phyloP scores from a whole-genome alignment of 192 early-diverging fungal genomes.

The Umbelopsis isabellina region DNA sequence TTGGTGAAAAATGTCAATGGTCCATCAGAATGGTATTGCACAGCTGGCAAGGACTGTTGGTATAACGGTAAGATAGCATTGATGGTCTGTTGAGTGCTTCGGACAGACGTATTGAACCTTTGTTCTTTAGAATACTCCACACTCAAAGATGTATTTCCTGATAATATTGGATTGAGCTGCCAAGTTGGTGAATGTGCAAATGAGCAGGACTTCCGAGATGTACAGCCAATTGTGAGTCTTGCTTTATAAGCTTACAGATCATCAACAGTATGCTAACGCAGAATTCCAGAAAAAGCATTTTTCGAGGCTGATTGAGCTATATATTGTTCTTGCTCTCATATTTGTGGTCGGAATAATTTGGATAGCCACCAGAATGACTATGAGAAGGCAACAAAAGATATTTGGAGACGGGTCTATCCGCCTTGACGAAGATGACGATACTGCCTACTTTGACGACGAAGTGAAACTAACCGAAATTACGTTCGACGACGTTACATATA shows the following conservation, averaged over 20 bases:
- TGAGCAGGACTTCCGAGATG: conserved; percentile 41
- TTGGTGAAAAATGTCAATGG: conserved; percentile 39
- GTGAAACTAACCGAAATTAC: conserved; percentile 15
- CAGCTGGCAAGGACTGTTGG: conserved; percentile 40
- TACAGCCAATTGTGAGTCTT: conserved; percentile 30
- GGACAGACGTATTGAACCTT: not conserved
- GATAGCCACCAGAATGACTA: conserved; percentile 20
- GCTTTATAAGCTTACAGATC: too few species aligned
- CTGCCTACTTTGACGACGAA: not conserved
- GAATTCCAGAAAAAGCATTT: conserved; percentile 24
- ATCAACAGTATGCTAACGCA: too few species aligned
- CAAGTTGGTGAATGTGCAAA: conserved; percentile 76
- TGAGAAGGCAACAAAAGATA: conserved; percentile 26
- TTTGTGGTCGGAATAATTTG: conserved; percentile 26
- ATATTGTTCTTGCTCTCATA: conserved; percentile 22
- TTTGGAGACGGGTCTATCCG: conserved; percentile 29
- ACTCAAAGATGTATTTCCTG: conserved; percentile 38
- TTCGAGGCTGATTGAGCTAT: conserved; percentile 27
- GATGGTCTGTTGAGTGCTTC: not conserved
- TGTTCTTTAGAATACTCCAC: conserved; percentile 39
- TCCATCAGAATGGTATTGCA: conserved; percentile 42
- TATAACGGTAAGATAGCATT: conserved; percentile 31
- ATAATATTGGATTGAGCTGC: conserved; percentile 73
- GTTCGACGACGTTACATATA: conserved; percentile 29
- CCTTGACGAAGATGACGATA: conserved; percentile 20